Base-by-base conservation (phyloP, 441 rosid species). In the Populus hybrid region DNA sequence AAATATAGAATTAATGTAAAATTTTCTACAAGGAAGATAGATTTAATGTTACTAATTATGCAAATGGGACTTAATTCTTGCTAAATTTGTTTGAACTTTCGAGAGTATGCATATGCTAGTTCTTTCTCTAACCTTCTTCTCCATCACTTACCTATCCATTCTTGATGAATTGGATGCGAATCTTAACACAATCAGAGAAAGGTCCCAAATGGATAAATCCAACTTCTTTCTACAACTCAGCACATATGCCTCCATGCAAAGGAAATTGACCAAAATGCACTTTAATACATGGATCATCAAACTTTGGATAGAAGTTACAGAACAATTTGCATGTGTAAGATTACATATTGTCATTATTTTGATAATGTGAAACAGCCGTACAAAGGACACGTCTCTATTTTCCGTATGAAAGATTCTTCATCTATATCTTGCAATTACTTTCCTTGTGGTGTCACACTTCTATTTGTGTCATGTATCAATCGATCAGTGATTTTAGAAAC, bases 181-280 rank as follows among this genome's bases (percentile, higher is more conserved):
- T 87, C 76, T 75, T 72, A 72, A 70, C 79, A 4, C 69, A n/a
- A 71, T 76, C 71, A 82, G 34, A 61, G 79, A 85, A 81, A 30
- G 87, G 83, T 81, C 81, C 85, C 80, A 72, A 80, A 36, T 85
- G 86, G 85, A 87, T 87, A 85, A 84, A 84, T 78, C 79, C 86
- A 73, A 85, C 54, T 72, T 46, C 67, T 61, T 79, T 82, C 83
- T 85, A 83, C 85, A 70, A 84, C 83, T 80, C 85, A 74, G 57
- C 61, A 82, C 83, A 88, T 42, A 24, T 83, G 79, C 86, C 78
- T 77, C 84, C 72, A 28, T 73, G 75, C 70, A 20, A 10, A 38
- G 30, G 23, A 38, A 36, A 8, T 8, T 9, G 24, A 1, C 46
- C 14, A 26, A 65, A 77, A 77, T 9, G 8, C 46, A 69, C 20